Conservation (phyloP, 495 filamentous ascomycete genomes). For the Podospora pseudocomata region DNA sequence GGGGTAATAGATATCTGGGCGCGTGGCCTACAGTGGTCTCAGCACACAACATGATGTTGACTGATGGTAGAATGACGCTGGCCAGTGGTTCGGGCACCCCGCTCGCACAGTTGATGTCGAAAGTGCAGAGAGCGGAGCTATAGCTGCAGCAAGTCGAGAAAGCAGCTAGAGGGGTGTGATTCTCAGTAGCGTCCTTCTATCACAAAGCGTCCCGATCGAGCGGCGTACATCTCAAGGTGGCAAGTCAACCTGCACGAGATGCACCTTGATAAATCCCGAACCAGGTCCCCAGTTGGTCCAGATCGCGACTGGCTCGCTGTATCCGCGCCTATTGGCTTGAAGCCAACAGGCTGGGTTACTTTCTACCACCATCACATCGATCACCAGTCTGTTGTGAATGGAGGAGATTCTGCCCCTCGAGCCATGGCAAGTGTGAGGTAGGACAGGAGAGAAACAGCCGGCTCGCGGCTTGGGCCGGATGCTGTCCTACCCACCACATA, state of each 20-base stretch:
- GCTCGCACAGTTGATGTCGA: not conserved
- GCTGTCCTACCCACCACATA: not conserved
- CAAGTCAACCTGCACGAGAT: not conserved
- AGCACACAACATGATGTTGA: not conserved
- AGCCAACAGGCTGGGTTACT: not conserved
- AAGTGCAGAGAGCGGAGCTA: not conserved
- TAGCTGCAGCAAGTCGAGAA: not conserved
- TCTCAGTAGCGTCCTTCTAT: not conserved
- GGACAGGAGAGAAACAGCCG: not conserved
- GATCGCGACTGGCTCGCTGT: not conserved
- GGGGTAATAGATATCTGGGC: not conserved
- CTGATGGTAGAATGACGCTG: not conserved
- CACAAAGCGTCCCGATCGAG: not conserved
- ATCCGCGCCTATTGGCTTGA: not conserved
- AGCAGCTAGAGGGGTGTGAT: not conserved
- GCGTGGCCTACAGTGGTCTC: too few relatives aligned
- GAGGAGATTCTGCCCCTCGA: not conserved
- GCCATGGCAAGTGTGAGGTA: not conserved
- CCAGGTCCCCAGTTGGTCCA: not conserved
- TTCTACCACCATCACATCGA: not conserved
- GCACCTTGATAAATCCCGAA: conserved; percentile 3
- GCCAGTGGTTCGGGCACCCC: not conserved
- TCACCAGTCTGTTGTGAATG: not conserved
- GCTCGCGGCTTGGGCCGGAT: conserved; percentile 1
- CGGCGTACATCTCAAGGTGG: not conserved